Percentiles rank a stretch among this genome's conserved stretches.
phyloP scores from a whole-genome alignment of 306 rosid species.

The Prunus persica region Prunus_persica_NCBIv2 NC_034014.1:24975001-24975500 shows the following conservation, averaged over 20 bases:
- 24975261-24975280: conserved; percentile 87
- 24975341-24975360: not conserved
- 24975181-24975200: conserved; percentile 82
- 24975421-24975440: conserved; percentile 79
- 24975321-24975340: conserved; percentile 8
- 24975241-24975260: conserved; percentile 67
- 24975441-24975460: conserved; percentile 82
- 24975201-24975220: conserved; percentile 90
- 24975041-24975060: conserved; percentile 40
- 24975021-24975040: conserved; percentile 84
- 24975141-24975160: conserved; percentile 76
- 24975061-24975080: conserved; percentile 62
- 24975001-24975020: conserved; percentile 77
- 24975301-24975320: not conserved
- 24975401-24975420: conserved; percentile 74
- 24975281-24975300: conserved; percentile 52
- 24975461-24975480: conserved; percentile 85
- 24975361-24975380: not conserved
- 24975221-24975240: conserved; percentile 90
- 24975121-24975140: conserved; percentile 36
- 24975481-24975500: too few species aligned
- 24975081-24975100: conserved; percentile 64
- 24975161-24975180: conserved; percentile 56
- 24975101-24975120: conserved; percentile 17
- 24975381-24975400: conserved; percentile 70